Base-by-base conservation (phyloP, 257 asterid species). In the Forsythia viridissima region DNA sequence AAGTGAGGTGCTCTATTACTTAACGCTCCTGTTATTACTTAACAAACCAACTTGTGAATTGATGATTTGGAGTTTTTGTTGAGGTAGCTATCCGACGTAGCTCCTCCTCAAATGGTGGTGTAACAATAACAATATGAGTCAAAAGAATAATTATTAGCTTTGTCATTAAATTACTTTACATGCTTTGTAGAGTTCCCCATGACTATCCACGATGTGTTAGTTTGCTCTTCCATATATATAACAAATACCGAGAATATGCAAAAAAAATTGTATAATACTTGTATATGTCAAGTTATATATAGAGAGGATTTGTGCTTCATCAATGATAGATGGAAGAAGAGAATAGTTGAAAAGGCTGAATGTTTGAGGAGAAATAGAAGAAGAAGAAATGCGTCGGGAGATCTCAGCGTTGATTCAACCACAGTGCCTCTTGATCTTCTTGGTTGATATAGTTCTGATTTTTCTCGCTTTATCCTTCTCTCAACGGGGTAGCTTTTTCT, bases 361-460 rank as follows among this genome's bases (percentile, higher is more conserved):
- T 71, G 77, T 77, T 78, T n/a, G 76, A 61, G 38, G 30, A 41
- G 79, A 61, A 63, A 63, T 30, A 66, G 44, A 13, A 48, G 57
- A 48, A 48, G 57, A 48, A 55, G 85, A 80, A 41, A 92, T 91
- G 97, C 89, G 86, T 81, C 84, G 95, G 76, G 94, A 84, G 88
- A 89, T 92, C 88, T 91, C 92, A 48, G 88, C 15, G 46, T 74
- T 89, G 82, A 39, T 92, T 44, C 97, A 90, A 78, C 93, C 96
- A 13, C 86, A 88, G 84, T 80, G 80, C 82, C 82, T 92, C 46
- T 80, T 92, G 80, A 77, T 91, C 79, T 79, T 90, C 83, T 75
- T 84, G 66, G 87, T 86, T 70, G 92, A 83, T 78, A 74, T 88
- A 13, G 75, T 84, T 78, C 85, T 92, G 67, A 85, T 89, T 51